These are phyloP conservation scores for Exserohilum turcica DNA, from an alignment of 2,329 filamentous ascomycete species.

Conservation along the genomic window DNA sequence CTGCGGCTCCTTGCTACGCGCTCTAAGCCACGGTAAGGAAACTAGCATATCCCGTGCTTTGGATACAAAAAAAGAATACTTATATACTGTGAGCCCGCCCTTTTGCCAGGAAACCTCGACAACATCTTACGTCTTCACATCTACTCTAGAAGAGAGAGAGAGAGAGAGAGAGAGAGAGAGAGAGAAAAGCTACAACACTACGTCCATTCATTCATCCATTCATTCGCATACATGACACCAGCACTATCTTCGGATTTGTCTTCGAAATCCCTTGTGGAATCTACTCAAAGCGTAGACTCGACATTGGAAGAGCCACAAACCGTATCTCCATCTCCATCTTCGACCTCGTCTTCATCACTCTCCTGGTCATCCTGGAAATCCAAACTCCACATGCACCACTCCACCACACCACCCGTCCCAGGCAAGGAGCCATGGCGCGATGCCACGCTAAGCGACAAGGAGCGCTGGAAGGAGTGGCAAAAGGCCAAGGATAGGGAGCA, in stretches of 20 bases:
- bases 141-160: too few species aligned
- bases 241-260: background rate
- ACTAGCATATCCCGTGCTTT: background rate
- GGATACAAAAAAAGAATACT: background rate
- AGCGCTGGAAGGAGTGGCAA: constrained; percentile 37
- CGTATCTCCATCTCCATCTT: background rate
- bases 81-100: background rate
- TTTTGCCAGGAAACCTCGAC: too few species aligned
- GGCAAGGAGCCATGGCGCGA: constrained; percentile 33
- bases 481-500: constrained; percentile 32
- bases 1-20: background rate
- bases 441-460: constrained; percentile 27
- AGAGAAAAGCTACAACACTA: too few species aligned
- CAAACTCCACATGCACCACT: constrained; percentile 9
- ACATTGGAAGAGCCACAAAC: background rate
- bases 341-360: background rate
- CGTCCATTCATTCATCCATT: too few species aligned
- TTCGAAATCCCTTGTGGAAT: background rate
- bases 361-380: constrained; percentile 14
- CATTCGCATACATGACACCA: background rate
- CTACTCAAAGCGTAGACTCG: background rate
- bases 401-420: constrained; percentile 1
- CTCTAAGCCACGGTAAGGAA: background rate
- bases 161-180: too few species aligned
- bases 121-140: too few species aligned